Conservation (phyloP, 371 early-diverging fungal species). For the Fennellomyces sp. region DNA sequence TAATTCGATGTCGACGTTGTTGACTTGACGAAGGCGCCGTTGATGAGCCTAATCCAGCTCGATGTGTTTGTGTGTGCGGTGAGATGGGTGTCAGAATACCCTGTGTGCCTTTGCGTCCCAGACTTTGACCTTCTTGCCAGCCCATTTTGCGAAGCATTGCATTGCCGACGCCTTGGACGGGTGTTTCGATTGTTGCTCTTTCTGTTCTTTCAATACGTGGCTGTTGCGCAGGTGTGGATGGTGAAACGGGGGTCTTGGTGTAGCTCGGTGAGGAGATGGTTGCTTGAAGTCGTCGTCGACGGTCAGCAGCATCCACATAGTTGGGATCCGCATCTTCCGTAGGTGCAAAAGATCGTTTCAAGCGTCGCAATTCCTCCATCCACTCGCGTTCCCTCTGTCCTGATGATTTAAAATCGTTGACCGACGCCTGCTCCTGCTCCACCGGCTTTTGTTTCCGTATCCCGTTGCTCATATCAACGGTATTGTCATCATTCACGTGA, state of each 20-base stretch:
- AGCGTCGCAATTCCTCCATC: slow-evolving; percentile 2
- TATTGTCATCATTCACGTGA: slow-evolving; percentile 8
- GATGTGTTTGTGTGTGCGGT: slow-evolving; percentile 10
- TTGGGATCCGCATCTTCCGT: not conserved
- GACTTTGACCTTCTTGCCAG: slow-evolving; percentile 43
- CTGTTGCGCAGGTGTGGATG: not conserved
- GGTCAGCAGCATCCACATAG: slow-evolving; percentile 1
- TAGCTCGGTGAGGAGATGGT: not conserved
- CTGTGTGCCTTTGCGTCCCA: slow-evolving; percentile 26
- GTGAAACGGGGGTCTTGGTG: not conserved
- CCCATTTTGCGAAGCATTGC: slow-evolving; percentile 44
- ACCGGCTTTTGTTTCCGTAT: slow-evolving; percentile 2
- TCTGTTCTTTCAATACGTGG: not conserved
- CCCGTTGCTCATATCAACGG: slow-evolving; percentile 18
- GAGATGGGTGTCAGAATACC: slow-evolving; percentile 35
- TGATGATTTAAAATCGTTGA: not conserved
- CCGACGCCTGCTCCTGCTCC: not conserved
- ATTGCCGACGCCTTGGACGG: slow-evolving; percentile 26
- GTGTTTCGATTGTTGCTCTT: slow-evolving; percentile 10
- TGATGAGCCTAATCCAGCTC: slow-evolving; percentile 25
- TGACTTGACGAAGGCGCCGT: slow-evolving; percentile 8
- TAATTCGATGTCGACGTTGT: not conserved
- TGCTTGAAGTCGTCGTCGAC: slow-evolving; percentile 7
- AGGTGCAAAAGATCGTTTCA: not conserved
- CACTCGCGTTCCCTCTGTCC: slow-evolving; percentile 4